phyloP scores from a whole-genome alignment of 2,329 filamentous ascomycete species.

The Neopestalotiopsis sp. region DNA sequence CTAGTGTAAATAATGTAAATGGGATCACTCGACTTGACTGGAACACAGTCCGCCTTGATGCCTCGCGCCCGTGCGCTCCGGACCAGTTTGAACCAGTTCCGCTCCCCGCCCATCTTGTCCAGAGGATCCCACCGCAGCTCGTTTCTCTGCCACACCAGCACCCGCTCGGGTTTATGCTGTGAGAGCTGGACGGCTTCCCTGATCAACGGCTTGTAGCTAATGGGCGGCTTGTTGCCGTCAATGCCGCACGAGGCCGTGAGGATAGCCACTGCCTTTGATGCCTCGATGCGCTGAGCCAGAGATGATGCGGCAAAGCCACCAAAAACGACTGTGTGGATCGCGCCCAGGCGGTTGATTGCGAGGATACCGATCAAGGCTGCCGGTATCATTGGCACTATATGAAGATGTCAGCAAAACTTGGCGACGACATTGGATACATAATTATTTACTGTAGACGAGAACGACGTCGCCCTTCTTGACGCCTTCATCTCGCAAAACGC shows the following conservation, averaged over 20 bases:
- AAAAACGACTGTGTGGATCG: slow-evolving; percentile 91
- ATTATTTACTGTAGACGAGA: slow-evolving; percentile 78
- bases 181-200: slow-evolving; percentile 73
- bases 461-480: slow-evolving; percentile 86
- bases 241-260: slow-evolving; percentile 93
- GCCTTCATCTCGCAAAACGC: slow-evolving; percentile 81
- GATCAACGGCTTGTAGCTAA: slow-evolving; percentile 79
- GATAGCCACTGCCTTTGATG: slow-evolving; percentile 75
- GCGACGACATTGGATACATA: neutral
- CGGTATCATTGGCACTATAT: slow-evolving; percentile 90
- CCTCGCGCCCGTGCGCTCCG: slow-evolving; percentile 72
- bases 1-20: slow-evolving; percentile 24
- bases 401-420: slow-evolving; percentile 15
- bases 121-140: slow-evolving; percentile 76
- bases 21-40: slow-evolving; percentile 57
- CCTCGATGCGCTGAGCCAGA: slow-evolving; percentile 87
- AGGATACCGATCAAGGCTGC: slow-evolving; percentile 86
- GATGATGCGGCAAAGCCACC: slow-evolving; percentile 86
- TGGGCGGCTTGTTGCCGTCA: slow-evolving; percentile 80
- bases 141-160: slow-evolving; percentile 85
- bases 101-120: slow-evolving; percentile 69
- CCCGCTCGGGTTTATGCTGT: slow-evolving; percentile 72
- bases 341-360: slow-evolving; percentile 80
- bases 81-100: slow-evolving; percentile 80
- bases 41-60: slow-evolving; percentile 74